phyloP scores from a whole-genome alignment of 2,329 filamentous ascomycete genomes.

The Aspergillus sp. region DNA sequence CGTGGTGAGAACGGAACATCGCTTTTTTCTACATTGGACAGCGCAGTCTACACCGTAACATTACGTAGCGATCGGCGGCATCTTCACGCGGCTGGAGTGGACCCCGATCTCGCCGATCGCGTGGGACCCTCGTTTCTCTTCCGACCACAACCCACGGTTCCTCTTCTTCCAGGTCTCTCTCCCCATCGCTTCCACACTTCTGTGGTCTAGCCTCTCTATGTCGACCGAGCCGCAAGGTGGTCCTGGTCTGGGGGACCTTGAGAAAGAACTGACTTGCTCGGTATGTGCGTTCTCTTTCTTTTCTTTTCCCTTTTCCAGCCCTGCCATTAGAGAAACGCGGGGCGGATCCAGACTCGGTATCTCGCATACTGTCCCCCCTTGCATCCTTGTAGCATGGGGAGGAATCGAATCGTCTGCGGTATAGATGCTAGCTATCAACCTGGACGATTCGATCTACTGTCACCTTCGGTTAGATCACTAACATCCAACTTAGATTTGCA shows the following conservation, averaged over 20 bases:
- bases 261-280: slow-evolving; percentile 93
- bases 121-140: slow-evolving; percentile 6
- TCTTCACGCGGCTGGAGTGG: slow-evolving; percentile 1
- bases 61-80: neutral
- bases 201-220: slow-evolving; percentile 15
- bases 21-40: no score
- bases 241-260: slow-evolving; percentile 64
- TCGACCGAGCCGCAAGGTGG: slow-evolving; percentile 17
- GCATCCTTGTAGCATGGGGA: neutral
- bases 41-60: no score
- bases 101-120: slow-evolving; percentile 9
- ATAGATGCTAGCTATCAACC: neutral
- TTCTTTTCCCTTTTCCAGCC: neutral
- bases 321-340: slow-evolving; percentile 6
- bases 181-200: neutral
- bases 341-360: neutral
- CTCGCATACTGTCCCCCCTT: slow-evolving; percentile 6
- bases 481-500: slow-evolving; percentile 72
- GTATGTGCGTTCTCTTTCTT: slow-evolving; percentile 56
- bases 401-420: neutral
- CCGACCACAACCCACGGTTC: slow-evolving; percentile 11
- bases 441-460: neutral
- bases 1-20: neutral
- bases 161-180: neutral
- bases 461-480: neutral